Evolutionary conservation across 1,284 basidiomycete species (phyloP), one percentile per base, ranked within the genome.

Genomic region (Papiliotrema flavescens): DNA sequence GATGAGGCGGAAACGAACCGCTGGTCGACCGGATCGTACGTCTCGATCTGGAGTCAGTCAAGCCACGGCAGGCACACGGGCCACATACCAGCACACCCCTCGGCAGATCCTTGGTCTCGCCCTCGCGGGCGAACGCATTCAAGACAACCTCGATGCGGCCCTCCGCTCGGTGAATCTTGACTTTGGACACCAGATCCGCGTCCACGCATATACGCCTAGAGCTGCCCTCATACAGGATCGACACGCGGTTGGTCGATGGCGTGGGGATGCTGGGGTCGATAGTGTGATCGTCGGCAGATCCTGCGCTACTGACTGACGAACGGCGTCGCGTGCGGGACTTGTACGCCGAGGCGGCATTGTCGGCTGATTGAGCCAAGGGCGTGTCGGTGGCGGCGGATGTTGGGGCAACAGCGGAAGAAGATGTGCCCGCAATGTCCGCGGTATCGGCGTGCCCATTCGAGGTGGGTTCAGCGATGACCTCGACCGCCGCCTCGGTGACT

Each of bases 171-270:
- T 84, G 87, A 14, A 98, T 83, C 64, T 83, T 86, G 53, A 98
- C 80, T 55, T 81, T 83, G 43, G 89, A 84, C 35, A 97, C 89
- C 22, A 89, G 84, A 55, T 88, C 86, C 2, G 94, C 88, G 73
- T 98, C 89, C 56, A 98, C 82, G 24, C 94, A 87, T 45, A 98
- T 80, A 36, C 95, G 82, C 54, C 90, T 82, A 54, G 86, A 85
- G 47, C 90, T 90, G 41, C 87, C 86, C 57, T 92, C 91, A 74
- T 95, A 98, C 0, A 95, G 87, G 71, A 67, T 82, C 78, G 51
- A 67, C 48, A 58, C 34, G 45, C 60, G 49, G 40, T 63, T 63
- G 36, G 49, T 57, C 3, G 57, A 62, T 4, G 65, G 63, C 51
- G 51, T 50, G 37, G 15, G 15, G 35, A 48, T 39, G 35, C 41